Evolutionary conservation across 1,139 yeast genomes (phyloP).

Genomic region (Lodderomyces oxycetoniae): DNA sequence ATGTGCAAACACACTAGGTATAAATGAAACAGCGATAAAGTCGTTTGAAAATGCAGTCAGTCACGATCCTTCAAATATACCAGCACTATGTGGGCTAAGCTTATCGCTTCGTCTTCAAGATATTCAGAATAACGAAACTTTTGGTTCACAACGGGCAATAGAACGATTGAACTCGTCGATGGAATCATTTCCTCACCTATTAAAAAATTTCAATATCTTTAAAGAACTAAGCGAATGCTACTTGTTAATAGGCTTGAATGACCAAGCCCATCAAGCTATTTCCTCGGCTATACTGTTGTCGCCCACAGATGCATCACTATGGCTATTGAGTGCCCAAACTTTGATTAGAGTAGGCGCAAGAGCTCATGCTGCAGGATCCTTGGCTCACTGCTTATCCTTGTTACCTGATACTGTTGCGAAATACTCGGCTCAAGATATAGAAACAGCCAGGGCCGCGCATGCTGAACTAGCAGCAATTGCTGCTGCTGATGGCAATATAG

Average conservation of each 20-base stretch:
- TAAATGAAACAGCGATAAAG: conserved; percentile 36
- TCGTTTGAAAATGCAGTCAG: conserved; percentile 45
- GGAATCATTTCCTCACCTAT: conserved; percentile 28
- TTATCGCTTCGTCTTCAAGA: conserved; percentile 37
- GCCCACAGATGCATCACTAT: conserved; percentile 41
- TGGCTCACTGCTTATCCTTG: conserved; percentile 40
- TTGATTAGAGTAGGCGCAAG: conserved; percentile 39
- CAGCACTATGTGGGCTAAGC: conserved; percentile 42
- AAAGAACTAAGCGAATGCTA: conserved; percentile 50
- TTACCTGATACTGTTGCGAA: conserved; percentile 26
- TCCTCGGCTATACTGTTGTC: conserved; percentile 41
- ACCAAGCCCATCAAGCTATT: conserved; percentile 48
- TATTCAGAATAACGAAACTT: conserved; percentile 30
- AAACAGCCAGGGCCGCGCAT: conserved; percentile 48
- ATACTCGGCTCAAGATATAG: conserved; percentile 30
- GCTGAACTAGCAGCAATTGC: conserved; percentile 52
- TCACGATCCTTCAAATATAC: conserved; percentile 38
- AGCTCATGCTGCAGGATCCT: conserved; percentile 42
- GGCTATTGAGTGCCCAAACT: conserved; percentile 47
- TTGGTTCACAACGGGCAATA: conserved; percentile 40
- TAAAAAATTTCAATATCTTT: conserved; percentile 34
- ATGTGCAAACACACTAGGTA: conserved; percentile 45
- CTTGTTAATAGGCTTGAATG: conserved; percentile 40
- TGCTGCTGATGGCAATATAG: conserved; percentile 47
- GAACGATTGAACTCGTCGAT: conserved; percentile 40